These are phyloP conservation scores for Monilinia laxa DNA, from an alignment of 2,329 filamentous ascomycete genomes.

Conservation along the genomic window DNA sequence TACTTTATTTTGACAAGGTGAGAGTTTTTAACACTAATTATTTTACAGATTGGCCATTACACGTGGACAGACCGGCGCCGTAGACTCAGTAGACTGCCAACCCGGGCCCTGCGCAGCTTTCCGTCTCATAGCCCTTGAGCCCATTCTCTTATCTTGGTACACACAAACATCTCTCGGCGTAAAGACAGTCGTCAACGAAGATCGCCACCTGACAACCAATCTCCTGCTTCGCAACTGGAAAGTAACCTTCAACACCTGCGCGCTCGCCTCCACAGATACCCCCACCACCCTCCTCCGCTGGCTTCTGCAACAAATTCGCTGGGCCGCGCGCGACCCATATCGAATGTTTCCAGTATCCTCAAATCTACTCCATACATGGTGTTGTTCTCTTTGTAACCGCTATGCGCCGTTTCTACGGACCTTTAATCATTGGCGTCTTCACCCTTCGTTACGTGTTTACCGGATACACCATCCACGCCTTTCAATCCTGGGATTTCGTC, in stretches of 20 bases:
- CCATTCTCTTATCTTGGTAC: conserved; percentile 42
- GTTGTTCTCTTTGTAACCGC: conserved; percentile 42
- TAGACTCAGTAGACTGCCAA: conserved; percentile 42
- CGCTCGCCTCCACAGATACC: conserved; percentile 42
- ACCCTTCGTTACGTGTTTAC: conserved; percentile 40
- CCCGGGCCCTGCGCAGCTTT: conserved; percentile 43
- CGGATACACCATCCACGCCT: conserved; percentile 36
- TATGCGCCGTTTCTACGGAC: conserved; percentile 39
- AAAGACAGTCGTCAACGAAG: conserved; percentile 43
- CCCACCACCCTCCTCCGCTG: conserved; percentile 41
- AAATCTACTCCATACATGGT: conserved; percentile 41
- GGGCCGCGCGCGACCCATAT: conserved; percentile 42
- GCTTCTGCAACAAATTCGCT: conserved; percentile 43
- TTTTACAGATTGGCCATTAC: conserved; percentile 37
- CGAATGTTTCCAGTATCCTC: conserved; percentile 42
- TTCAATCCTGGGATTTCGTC: conserved; percentile 37
- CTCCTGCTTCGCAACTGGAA: conserved; percentile 41
- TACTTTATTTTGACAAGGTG: too few relatives aligned
- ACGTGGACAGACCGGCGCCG: conserved; percentile 38
- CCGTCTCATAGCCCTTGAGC: conserved; percentile 38
- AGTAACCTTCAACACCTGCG: conserved; percentile 41
- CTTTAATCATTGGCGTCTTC: conserved; percentile 37
- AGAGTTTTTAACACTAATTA: background rate
- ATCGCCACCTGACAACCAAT: conserved; percentile 43
- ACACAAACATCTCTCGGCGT: conserved; percentile 42